Conservation (phyloP, 768 basidiomycete species). For the Pleurotus ostreatus region DNA sequence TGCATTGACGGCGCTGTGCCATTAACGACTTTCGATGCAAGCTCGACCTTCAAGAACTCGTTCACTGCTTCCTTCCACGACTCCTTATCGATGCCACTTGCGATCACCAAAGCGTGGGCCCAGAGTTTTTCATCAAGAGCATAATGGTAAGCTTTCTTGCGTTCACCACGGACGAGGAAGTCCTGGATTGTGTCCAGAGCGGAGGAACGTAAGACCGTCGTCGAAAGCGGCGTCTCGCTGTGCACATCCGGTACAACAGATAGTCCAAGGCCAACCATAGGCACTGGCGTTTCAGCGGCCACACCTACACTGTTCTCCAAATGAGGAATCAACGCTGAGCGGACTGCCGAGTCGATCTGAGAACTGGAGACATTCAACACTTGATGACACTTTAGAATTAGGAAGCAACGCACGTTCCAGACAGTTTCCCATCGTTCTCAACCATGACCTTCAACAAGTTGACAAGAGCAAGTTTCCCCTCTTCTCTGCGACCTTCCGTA, state of each 20-base stretch:
- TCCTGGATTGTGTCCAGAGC: conserved; percentile 75
- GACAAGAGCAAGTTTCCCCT: conserved; percentile 74
- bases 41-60: conserved; percentile 79
- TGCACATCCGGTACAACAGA: conserved; percentile 16
- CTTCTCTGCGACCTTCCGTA: conserved; percentile 53
- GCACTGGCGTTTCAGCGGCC: conserved; percentile 11
- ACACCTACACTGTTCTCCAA: conserved; percentile 28
- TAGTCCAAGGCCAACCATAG: conserved; percentile 18
- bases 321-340: conserved; percentile 65
- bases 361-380: conserved; percentile 3
- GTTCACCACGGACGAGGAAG: conserved; percentile 79
- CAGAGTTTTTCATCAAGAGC: conserved; percentile 88
- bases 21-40: conserved; percentile 38
- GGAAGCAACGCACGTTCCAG: conserved; percentile 67
- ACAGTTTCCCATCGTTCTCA: conserved; percentile 83
- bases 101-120: conserved; percentile 94
- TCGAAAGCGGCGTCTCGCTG: conserved; percentile 52
- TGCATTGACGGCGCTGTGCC: background rate
- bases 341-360: conserved; percentile 70
- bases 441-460: conserved; percentile 77
- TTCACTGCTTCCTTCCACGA: conserved; percentile 88
- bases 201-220: conserved; percentile 56
- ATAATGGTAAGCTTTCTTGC: conserved; percentile 80
- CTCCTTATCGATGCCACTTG: conserved; percentile 90
- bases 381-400: too few species aligned